Base-by-base conservation (phyloP, 2,329 filamentous ascomycete genomes). In the Paramyrothecium roridum region DNA sequence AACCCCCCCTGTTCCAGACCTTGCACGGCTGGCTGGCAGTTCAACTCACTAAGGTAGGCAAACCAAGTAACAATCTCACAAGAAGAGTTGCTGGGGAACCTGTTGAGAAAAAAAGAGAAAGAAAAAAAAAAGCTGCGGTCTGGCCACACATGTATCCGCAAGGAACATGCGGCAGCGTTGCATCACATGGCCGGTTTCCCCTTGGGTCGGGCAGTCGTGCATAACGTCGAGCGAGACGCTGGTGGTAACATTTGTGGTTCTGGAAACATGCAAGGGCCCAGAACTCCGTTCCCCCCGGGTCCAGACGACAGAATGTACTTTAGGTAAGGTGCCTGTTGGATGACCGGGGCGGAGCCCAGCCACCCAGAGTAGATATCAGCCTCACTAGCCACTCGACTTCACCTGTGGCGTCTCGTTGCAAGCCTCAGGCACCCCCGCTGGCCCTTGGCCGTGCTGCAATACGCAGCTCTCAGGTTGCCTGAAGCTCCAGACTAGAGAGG, bases 401-500 rank as follows among this genome's bases (percentile, higher is more conserved):
- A 58, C 55, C 30, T 59, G 61, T 59, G 60, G 55, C 58, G 56
- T 22, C 47, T n/a, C 52, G 22, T 4, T 64, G 54, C 13, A 49
- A 53, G 62, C 69, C 69, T 71, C 62, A 71, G 69, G 69, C 69
- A 71, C 21, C 51, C 61, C 62, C 67, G 66, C 66, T 64, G 64
- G 57, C 54, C 46, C 53, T 34, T 50, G 53, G 57, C 52, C 55
- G 61, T 58, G 26, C 54, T 59, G 65, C 63, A 66, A 66, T 65
- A 72, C 73, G 73, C 72, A 76, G 72, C 73, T 75, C 69, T 65
- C 70, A 67, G 72, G 73, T 70, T 76, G 73, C 73, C 73, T 76
- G 72, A 70, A 71, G 68, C 69, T 71, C 66, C 67, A 69, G 63
- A 56, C 43, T 52, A 51, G 54, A 30, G 26, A 30, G 13, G 37